These are phyloP conservation scores for Pseudogymnoascus destructans DNA, from an alignment of 2,329 filamentous ascomycete species.

Conservation along the genomic window DNA sequence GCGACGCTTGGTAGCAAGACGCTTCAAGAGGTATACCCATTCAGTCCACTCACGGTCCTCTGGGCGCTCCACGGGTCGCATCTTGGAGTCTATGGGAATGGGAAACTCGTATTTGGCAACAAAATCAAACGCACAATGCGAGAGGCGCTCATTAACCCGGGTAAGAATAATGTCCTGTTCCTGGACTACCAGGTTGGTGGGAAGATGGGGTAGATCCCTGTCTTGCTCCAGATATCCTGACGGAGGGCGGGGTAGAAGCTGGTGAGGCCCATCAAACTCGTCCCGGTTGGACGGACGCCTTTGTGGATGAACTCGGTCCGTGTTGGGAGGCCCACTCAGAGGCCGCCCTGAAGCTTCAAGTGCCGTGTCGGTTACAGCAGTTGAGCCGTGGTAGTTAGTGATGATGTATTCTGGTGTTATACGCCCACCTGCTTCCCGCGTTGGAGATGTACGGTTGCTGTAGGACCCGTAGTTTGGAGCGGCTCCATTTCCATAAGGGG, in stretches of 20 bases:
- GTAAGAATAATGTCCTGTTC: conserved; percentile 74
- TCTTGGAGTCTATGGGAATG: conserved; percentile 58
- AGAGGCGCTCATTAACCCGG: conserved; percentile 72
- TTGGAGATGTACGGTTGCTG: conserved; percentile 19
- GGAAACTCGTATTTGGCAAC: conserved; percentile 86
- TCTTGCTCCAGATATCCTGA: conserved; percentile 63
- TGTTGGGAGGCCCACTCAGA: conserved; percentile 33
- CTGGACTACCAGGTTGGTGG: conserved; percentile 68
- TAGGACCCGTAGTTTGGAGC: conserved; percentile 23
- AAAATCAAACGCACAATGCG: conserved; percentile 79
- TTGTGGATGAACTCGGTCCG: conserved; percentile 39
- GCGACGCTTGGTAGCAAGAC: conserved; percentile 71
- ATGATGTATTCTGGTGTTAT: conserved; percentile 26
- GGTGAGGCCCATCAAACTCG: conserved; percentile 80
- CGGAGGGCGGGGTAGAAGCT: conserved; percentile 62
- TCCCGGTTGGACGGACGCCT: conserved; percentile 68
- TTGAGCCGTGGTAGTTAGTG: conserved; percentile 36
- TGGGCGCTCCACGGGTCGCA: conserved; percentile 60
- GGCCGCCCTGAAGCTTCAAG: conserved; percentile 37
- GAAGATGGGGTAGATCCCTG: conserved; percentile 66
- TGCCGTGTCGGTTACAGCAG: conserved; percentile 47
- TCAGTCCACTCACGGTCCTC: conserved; percentile 81
- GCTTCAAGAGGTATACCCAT: conserved; percentile 79
- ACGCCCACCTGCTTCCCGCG: conserved; percentile 25
- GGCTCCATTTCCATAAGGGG: conserved; percentile 21